Base-by-base conservation (phyloP, 208 protist genomes). In the Trypanosoma conorhini region DNA sequence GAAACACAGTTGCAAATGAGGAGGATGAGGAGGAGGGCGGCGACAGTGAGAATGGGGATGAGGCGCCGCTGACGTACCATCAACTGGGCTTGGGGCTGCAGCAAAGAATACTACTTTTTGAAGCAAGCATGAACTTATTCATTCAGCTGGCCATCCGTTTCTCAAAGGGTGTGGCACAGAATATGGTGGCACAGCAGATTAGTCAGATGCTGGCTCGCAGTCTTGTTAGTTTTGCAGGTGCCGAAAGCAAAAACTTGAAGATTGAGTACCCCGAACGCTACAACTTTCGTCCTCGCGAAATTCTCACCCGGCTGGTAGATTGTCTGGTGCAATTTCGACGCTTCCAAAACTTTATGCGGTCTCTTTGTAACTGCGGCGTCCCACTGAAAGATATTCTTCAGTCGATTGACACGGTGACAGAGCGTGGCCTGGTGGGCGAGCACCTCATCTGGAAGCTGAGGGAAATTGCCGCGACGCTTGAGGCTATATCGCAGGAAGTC, bases 161-260 rank as follows among this genome's bases (percentile, higher is more conserved):
- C 57, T 82, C 79, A 21, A 81, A 82, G 22, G 92, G 92, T 15
- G 88, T 96, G 0, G 88, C 86, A 52, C 92, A 94, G 71, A 94
- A 96, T 72, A 86, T 94, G 79, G 92, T 96, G 44, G 87, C 86
- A 22, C 81, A 88, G 66, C 92, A 96, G 79, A 91, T 95, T 72
- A 82, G 83, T 51, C 86, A 94, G 67, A 93, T 95, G 89, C 81
- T 96, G 2, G 87, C 87, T 2, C 85, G 87, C 60, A 94, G 87
- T 63, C 72, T 96, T 21, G 77, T 89, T 64, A 83, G 84, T 17
- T 95, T 96, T 64, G 87, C 88, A 8, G 92, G 92, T 0, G 82
- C 83, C 0, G 82, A 96, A 35, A 93, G 80, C 73, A 78, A 76
- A 30, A 86, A 81, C 38, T 60, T 96, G 19, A 92, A 91, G 71